These are phyloP conservation scores for Xylaria longipes DNA, from an alignment of 495 filamentous ascomycete species.

Conservation along the genomic window DNA sequence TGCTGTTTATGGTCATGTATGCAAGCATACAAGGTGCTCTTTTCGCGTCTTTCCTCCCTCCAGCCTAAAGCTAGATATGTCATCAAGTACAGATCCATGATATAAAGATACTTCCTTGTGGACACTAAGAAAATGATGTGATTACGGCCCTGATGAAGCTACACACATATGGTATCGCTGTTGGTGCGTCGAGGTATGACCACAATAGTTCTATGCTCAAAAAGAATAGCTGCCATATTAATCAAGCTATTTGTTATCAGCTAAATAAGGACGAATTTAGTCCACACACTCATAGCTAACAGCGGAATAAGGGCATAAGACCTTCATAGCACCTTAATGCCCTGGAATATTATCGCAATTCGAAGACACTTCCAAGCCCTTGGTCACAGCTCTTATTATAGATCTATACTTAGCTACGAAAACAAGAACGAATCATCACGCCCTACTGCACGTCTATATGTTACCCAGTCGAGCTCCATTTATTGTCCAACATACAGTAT, in stretches of 20 bases:
- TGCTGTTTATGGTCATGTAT: conserved; percentile 76
- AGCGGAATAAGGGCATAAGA: no score
- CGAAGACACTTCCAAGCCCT: no score
- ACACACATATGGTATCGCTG: neutral
- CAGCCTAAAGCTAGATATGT: conserved; percentile 60
- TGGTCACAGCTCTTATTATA: no score
- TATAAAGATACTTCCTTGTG: neutral
- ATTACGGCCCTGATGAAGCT: neutral
- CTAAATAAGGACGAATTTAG: neutral
- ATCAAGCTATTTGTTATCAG: no score
- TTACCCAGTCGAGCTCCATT: neutral
- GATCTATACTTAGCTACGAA: neutral
- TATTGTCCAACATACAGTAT: no score
- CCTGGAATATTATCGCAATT: no score
- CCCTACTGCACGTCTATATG: neutral
- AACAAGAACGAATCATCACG: neutral
- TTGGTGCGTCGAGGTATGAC: no score
- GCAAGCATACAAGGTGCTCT: conserved; percentile 79
- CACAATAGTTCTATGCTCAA: no score
- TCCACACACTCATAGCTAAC: no score
- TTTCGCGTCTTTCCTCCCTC: conserved; percentile 92
- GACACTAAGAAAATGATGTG: neutral
- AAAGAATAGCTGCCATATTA: no score
- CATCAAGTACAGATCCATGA: neutral
- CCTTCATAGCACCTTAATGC: no score